These are phyloP conservation scores for Tympanopsis confertula DNA, from an alignment of 2,329 filamentous ascomycete genomes.

Conservation along the genomic window DNA sequence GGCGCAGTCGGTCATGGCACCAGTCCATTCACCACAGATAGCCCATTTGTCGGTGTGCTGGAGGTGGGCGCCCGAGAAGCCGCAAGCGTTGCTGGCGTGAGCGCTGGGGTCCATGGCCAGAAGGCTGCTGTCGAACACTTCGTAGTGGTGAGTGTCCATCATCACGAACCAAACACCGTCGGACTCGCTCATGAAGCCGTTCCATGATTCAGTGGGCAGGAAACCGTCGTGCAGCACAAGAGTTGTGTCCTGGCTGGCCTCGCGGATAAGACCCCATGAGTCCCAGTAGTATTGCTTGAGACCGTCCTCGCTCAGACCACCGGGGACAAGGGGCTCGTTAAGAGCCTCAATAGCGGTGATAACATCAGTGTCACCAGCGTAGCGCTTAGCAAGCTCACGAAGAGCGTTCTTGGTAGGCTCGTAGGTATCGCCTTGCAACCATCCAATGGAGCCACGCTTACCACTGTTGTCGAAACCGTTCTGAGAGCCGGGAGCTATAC, in stretches of 20 bases:
- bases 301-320: constrained; percentile 16
- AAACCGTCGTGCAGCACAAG: constrained; percentile 52
- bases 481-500: constrained; percentile 43
- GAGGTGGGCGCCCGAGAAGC: constrained; percentile 32
- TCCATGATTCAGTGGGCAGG: constrained; percentile 40
- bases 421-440: constrained; percentile 32
- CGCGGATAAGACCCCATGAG: constrained; percentile 31
- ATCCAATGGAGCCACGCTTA: constrained; percentile 28
- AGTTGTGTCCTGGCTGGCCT: constrained; percentile 26
- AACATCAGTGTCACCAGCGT: constrained; percentile 36
- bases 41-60: constrained; percentile 48
- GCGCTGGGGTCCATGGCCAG: constrained; percentile 34
- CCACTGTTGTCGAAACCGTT: constrained; percentile 61
- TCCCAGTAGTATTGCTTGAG: constrained; percentile 31
- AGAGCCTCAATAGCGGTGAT: constrained; percentile 43
- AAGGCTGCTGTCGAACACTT: constrained; percentile 42
- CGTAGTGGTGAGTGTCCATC: constrained; percentile 60
- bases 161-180: constrained; percentile 17
- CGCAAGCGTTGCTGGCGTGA: constrained; percentile 45
- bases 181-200: constrained; percentile 45
- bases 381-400: constrained; percentile 6
- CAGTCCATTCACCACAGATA: constrained; percentile 60
- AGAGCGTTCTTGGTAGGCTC: constrained; percentile 44
- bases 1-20: constrained; percentile 50
- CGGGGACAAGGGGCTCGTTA: constrained; percentile 33